Evolutionary conservation across 2,329 filamentous ascomycete species (phyloP).

Genomic region (Passalora sequoiae): DNA sequence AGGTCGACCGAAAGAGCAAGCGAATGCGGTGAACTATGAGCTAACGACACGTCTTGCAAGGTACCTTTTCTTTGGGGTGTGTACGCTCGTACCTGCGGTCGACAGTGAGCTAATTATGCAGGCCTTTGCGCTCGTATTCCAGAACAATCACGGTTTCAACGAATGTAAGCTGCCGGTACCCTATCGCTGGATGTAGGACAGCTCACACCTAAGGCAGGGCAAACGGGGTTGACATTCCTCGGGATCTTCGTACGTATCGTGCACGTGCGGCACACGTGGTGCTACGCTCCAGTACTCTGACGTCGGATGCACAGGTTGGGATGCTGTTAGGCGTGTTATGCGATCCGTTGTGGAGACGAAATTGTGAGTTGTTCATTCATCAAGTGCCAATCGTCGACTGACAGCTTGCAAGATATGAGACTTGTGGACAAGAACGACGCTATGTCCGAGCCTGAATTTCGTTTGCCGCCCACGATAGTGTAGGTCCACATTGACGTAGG

Average conservation of each 20-base stretch:
- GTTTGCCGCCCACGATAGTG: constrained; percentile 61
- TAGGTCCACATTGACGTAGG: constrained; percentile 18
- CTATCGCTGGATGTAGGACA: constrained; percentile 1
- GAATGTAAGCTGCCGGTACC: constrained; percentile 46
- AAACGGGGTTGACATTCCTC: constrained; percentile 73
- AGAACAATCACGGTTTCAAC: constrained; percentile 66
- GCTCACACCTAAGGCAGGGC: constrained; percentile 33
- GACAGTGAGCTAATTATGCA: constrained; percentile 15
- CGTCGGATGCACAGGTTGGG: constrained; percentile 52
- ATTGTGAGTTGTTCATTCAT: constrained; percentile 36
- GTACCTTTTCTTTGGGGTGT: constrained; percentile 71
- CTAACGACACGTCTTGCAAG: background rate
- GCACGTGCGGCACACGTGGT: constrained; percentile 6
- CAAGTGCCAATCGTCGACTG: constrained; percentile 7
- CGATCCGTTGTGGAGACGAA: constrained; percentile 61
- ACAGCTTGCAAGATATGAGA: constrained; percentile 37
- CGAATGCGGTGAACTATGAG: background rate
- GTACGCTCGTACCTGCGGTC: background rate
- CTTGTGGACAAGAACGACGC: constrained; percentile 54
- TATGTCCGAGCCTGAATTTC: constrained; percentile 77
- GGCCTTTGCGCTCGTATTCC: constrained; percentile 77
- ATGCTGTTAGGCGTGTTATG: constrained; percentile 60
- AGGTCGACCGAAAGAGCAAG: background rate
- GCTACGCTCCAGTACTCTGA: too few relatives aligned
- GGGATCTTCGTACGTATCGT: constrained; percentile 51